These are phyloP conservation scores for Mycosphaerelloides madeirae DNA, from an alignment of 2,329 filamentous ascomycete species.

Conservation along the genomic window DNA sequence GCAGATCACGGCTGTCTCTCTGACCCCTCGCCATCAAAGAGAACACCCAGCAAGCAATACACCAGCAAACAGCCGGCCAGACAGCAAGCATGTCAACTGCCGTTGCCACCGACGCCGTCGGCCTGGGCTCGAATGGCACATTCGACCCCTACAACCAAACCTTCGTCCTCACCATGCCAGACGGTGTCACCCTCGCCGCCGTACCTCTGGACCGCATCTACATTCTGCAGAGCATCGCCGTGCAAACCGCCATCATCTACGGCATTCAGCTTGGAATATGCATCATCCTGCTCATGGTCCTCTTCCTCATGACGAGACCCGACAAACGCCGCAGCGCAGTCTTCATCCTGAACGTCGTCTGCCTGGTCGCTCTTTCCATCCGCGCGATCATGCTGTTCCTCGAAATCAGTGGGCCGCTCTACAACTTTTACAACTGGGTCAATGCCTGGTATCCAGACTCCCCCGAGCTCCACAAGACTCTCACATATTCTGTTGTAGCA, in stretches of 20 bases:
- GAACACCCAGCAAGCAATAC: neutral
- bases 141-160: slow-evolving; percentile 52
- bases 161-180: slow-evolving; percentile 42
- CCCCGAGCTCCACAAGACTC: slow-evolving; percentile 3
- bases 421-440: slow-evolving; percentile 44
- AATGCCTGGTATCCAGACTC: slow-evolving; percentile 24
- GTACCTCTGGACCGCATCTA: slow-evolving; percentile 44
- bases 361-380: slow-evolving; percentile 57
- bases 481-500: slow-evolving; percentile 41
- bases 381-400: slow-evolving; percentile 55
- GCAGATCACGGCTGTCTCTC: neutral
- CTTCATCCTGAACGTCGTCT: slow-evolving; percentile 60
- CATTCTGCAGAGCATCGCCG: slow-evolving; percentile 43
- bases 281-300: slow-evolving; percentile 58
- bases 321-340: slow-evolving; percentile 61
- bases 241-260: slow-evolving; percentile 56
- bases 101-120: neutral
- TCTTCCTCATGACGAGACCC: slow-evolving; percentile 62
- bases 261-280: slow-evolving; percentile 66
- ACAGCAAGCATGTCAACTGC: neutral
- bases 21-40: neutral
- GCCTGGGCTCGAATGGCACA: slow-evolving; percentile 12
- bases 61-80: neutral
- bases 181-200: slow-evolving; percentile 42
- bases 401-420: slow-evolving; percentile 58